Conservation (phyloP, 805 yeast genomes). For the Suhomyces emberorum region DNA sequence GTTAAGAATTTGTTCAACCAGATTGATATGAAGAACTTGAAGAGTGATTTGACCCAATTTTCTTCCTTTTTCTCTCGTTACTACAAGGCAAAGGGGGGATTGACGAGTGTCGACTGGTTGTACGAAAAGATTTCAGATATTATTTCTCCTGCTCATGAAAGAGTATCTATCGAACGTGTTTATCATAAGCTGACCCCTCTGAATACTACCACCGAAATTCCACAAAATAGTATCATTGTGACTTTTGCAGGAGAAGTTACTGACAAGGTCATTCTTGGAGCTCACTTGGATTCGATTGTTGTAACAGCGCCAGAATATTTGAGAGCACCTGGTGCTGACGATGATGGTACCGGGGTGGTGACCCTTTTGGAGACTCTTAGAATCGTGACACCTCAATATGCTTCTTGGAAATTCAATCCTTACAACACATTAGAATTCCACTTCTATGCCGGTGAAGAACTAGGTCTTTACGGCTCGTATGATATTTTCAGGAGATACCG, state of each 20-base stretch:
- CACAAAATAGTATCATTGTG: constrained; percentile 73
- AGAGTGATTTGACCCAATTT: constrained; percentile 55
- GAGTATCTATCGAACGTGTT: constrained; percentile 43
- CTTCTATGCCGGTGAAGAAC: constrained; percentile 94
- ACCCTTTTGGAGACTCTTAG: constrained; percentile 75
- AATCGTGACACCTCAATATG: constrained; percentile 41
- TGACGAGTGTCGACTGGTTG: constrained; percentile 70
- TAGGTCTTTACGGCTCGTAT: constrained; percentile 81
- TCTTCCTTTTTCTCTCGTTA: constrained; percentile 73
- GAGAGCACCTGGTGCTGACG: constrained; percentile 93
- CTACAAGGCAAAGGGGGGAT: constrained; percentile 70
- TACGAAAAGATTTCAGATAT: constrained; percentile 45
- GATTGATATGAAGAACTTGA: constrained; percentile 48
- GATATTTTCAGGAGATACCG: constrained; percentile 64
- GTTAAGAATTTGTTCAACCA: constrained; percentile 41
- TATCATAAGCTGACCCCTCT: constrained; percentile 71
- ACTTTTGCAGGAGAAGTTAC: constrained; percentile 49
- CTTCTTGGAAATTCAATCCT: constrained; percentile 44
- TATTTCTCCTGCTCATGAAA: constrained; percentile 19
- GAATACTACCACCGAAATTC: too few relatives aligned
- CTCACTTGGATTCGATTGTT: constrained; percentile 86
- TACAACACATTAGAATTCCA: constrained; percentile 84
- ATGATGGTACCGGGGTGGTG: constrained; percentile 85
- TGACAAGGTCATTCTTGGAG: constrained; percentile 71
- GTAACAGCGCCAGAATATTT: constrained; percentile 63